These are phyloP conservation scores for Ceratobasidium sp. DNA, from an alignment of 1,284 basidiomycete species.

Conservation along the genomic window DNA sequence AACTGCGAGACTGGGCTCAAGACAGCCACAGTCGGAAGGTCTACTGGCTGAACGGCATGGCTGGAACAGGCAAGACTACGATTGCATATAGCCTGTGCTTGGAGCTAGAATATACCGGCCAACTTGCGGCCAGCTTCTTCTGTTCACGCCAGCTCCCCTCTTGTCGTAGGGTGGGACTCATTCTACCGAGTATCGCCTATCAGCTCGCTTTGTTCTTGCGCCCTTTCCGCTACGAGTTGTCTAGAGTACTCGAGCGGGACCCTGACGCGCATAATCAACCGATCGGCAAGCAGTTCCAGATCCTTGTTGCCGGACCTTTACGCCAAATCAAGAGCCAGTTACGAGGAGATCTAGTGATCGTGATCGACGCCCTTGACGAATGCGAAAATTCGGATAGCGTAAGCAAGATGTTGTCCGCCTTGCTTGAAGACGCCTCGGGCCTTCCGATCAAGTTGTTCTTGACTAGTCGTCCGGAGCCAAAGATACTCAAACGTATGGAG, in stretches of 20 bases:
- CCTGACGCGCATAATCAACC: background rate
- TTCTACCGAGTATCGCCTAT: constrained; percentile 14
- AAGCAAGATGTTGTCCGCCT: background rate
- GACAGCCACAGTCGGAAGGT: background rate
- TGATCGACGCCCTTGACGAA: constrained; percentile 25
- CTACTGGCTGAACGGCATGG: constrained; percentile 38
- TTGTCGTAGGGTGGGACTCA: constrained; percentile 8
- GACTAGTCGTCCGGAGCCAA: constrained; percentile 13
- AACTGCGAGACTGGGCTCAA: constrained; percentile 5
- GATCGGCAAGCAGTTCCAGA: background rate
- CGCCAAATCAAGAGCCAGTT: background rate
- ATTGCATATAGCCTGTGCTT: constrained; percentile 7
- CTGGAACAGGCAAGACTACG: constrained; percentile 26
- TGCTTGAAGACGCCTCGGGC: background rate
- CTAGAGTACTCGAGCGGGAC: background rate
- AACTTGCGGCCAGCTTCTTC: constrained; percentile 28
- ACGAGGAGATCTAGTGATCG: background rate
- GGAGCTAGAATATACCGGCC: background rate
- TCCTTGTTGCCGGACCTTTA: background rate
- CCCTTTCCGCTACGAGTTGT: background rate
- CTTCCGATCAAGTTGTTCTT: constrained; percentile 2
- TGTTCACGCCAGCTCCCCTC: background rate
- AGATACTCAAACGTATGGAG: background rate
- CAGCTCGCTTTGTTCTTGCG: background rate
- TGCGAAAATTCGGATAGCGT: background rate